Evolutionary conservation across 768 basidiomycete genomes (phyloP), one percentile per base, ranked within the genome.

Genomic region (Rubroboletus pulcherrimus): DNA sequence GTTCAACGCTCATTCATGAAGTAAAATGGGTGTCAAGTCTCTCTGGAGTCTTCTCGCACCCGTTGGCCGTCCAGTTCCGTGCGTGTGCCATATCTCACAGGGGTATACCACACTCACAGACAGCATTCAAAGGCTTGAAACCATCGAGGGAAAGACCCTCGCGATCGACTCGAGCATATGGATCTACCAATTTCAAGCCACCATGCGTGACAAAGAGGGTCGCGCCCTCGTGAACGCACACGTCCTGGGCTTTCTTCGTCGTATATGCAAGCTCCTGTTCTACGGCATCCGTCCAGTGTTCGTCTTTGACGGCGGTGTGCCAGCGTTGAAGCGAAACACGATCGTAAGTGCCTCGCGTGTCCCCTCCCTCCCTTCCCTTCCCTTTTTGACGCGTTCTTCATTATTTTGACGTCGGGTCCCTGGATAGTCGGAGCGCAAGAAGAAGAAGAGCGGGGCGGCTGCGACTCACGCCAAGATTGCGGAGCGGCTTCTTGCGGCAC

Each of bases 101-200:
- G 54, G 14, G 52, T 30, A 4, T 30, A 34, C 17, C 29, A 37
- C 17, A 21, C 51, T 65, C 58, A 60, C 50, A 54, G 12, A 33
- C 30, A 9, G 7, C n/a, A 7, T 55, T 47, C 29, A 26, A 65
- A 96, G 94, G 72, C 78, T 98, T 52, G 96, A 99, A 73, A 94
- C 89, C 0, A 82, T 95, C 68, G 94, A 95, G 66, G 94, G 93
- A n/a, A 96, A 94, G 69, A 77, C 84, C 10, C 84, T 99, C 75
- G 97, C 97, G 3, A 98, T 99, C 53, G 97, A 99, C 73, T 98
- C 95, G 4, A 97, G 93, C 62, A 98, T 99, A 60, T 99, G 97
- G 97, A 86, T 99, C 51, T 99, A 99, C 72, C 97, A 99, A 71
- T 99, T 99, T 66, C 96, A 98, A 74, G 95, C 96, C 21, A 98